These are phyloP conservation scores for Paramecium biaurelia DNA, from an alignment of 73 alveolate species.

Conservation along the genomic window DNA sequence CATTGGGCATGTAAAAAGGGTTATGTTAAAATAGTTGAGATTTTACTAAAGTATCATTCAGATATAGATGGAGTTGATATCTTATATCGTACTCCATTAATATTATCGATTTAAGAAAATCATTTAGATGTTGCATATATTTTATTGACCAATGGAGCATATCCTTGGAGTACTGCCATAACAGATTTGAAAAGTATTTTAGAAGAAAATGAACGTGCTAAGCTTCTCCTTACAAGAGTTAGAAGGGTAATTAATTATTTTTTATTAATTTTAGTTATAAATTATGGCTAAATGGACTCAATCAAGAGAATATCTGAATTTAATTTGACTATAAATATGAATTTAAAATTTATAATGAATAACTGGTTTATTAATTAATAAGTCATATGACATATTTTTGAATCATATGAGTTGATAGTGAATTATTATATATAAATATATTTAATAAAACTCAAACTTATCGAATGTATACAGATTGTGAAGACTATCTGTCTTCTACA, in stretches of 20 bases:
- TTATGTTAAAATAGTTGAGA: not conserved
- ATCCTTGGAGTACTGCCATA: slow-evolving; percentile 44
- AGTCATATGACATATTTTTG: slow-evolving; percentile 21
- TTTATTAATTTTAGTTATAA: not conserved
- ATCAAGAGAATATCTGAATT: not conserved
- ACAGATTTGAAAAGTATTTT: slow-evolving; percentile 14
- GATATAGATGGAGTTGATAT: slow-evolving; percentile 42
- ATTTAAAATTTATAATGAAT: not conserved
- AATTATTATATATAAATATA: not conserved
- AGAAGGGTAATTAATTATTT: not conserved
- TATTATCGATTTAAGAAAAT: not conserved
- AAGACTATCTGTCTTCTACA: slow-evolving; percentile 38
- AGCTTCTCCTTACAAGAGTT: not conserved
- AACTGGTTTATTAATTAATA: not conserved
- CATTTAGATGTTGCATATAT: not conserved
- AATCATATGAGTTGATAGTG: slow-evolving; percentile 5
- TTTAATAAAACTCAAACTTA: not conserved
- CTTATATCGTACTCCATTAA: slow-evolving; percentile 19
- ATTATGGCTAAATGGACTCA: not conserved
- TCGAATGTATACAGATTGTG: slow-evolving; percentile 22
- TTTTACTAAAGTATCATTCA: not conserved
- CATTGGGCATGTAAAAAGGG: slow-evolving; percentile 59
- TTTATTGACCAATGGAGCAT: not conserved
- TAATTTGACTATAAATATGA: not conserved
- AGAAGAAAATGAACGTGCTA: not conserved